phyloP scores from a whole-genome alignment of 2,329 filamentous ascomycete species.

The Nakataea oryzae region DNA sequence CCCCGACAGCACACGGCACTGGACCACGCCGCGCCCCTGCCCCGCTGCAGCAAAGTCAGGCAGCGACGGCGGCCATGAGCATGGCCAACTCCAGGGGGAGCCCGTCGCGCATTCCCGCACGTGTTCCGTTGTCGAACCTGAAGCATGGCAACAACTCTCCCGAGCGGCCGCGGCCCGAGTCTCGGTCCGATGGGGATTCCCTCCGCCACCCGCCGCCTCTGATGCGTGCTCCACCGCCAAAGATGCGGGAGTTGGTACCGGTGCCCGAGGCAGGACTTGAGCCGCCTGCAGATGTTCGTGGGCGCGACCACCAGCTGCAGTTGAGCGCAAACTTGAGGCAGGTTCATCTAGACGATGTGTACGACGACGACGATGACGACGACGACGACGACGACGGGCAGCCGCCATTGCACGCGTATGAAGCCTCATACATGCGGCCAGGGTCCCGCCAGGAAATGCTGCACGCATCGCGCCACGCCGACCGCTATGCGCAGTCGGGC shows the following conservation, averaged over 20 bases:
- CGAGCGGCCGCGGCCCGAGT: conserved; percentile 49
- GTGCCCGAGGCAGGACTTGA: conserved; percentile 34
- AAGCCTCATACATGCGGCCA: neutral
- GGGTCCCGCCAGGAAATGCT: conserved; percentile 9
- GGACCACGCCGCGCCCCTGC: neutral
- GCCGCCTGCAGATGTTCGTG: conserved; percentile 36
- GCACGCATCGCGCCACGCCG: conserved; percentile 2
- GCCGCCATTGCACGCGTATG: neutral
- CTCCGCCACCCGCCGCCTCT: conserved; percentile 44
- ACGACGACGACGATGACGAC: conserved; percentile 48
- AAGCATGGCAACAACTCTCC: conserved; percentile 70
- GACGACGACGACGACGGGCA: neutral
- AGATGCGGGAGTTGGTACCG: conserved; percentile 71
- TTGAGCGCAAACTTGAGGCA: conserved; percentile 45
- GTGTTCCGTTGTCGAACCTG: conserved; percentile 58
- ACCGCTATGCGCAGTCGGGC: conserved; percentile 13
- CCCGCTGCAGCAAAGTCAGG: conserved; percentile 21
- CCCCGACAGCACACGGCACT: conserved; percentile 34
- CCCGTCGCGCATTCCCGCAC: conserved; percentile 59
- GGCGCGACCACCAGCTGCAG: conserved; percentile 27
- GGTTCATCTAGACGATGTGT: conserved; percentile 72
- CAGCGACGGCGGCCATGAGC: conserved; percentile 12
- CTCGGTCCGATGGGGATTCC: conserved; percentile 31
- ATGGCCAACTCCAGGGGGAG: conserved; percentile 30
- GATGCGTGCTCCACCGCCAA: conserved; percentile 66